Evolutionary conservation across 1,284 basidiomycete genomes (phyloP), one percentile per base, ranked within the genome.

Genomic region (Phellinidium pouzarii): DNA sequence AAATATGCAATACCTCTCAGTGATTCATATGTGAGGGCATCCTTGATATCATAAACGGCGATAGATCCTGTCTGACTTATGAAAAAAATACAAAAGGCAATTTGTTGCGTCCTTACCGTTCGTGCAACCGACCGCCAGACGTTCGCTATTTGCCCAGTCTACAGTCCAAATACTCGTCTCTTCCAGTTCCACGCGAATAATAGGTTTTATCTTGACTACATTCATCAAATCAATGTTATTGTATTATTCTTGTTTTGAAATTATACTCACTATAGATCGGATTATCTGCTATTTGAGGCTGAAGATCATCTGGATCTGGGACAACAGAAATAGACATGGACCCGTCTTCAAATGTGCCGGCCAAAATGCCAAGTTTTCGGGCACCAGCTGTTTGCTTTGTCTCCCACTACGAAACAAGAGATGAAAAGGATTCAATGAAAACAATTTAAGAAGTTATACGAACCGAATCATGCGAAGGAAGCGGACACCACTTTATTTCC

Each of bases 401-500:
- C 11, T 9, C 19, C 54, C 54, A 55, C 54, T 55, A 36, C 41
- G n/a, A 58, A 58, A 47, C 48, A 57, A 55, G 26, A 44, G 36
- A 31, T 23, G 72, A 68, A 38, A 19, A 6, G 25, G 36, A 67
- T 59, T 41, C n/a, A n/a, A n/a, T n/a, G n/a, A n/a, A n/a, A n/a
- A n/a, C n/a, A n/a, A n/a, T n/a, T n/a, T n/a, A n/a, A n/a, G n/a
- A n/a, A n/a, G n/a, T n/a, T n/a, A n/a, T n/a, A n/a, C n/a, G n/a
- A n/a, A 70, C 71, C 45, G 65, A 53, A 61, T 92, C 89, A 61
- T 90, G 79, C 17, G 83, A 78, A 0, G 91, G 91, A 34, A 91
- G 64, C 3, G 92, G 93, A 68, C 91, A 94, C 92, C 93, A 96
- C 66, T 85, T 89, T 14, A 93, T 63, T 48, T 89, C 83, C 58